Base-by-base conservation (phyloP, 2,329 filamentous ascomycete genomes). In the Ambrosiella cleistominuta region DNA sequence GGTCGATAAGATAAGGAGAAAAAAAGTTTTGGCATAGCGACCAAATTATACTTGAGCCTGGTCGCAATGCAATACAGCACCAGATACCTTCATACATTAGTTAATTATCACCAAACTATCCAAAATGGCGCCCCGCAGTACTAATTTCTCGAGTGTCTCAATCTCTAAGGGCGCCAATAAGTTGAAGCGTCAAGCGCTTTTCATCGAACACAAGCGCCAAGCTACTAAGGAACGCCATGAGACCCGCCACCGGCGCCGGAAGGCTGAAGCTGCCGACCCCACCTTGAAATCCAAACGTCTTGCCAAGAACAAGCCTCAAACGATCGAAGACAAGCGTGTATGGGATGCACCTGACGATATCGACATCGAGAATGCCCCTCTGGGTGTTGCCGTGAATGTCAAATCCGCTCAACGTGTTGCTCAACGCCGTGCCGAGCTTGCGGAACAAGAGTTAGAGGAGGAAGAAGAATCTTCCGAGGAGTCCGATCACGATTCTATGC, bases 211-310 rank as follows among this genome's bases (percentile, higher is more conserved):
- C 66, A 97, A 96, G 72, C 85, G 85, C 67, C 75, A 78, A 50
- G 80, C 80, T 63, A 86, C 88, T 67, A 83, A 82, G 66, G 74
- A 82, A 52, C 86, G 85, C 65, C 82, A 87, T 65, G 86, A 89
- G 65, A 78, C 83, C 65, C 82, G 90, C 62, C 85, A 89, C 68
- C 79, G 80, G 54, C 78, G 88, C 61, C 89, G 88, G 71, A 87
- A 85, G 71, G 86, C 90, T 66, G 93, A 98, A 70, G 80, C 84
- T 63, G 86, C 85, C 69, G 81, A 96, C 66, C 90, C 91, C 1
- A 78, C 81, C 60, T 71, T 95, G 61, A 81, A 82, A 64, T 81
- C 80, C 61, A 79, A 85, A 63, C 80, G 93, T 64, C 74, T 91
- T 61, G 82, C 81, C 61, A 81, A 79, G 63, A 95, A 95, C 71